These are phyloP conservation scores for Lentinula edodes DNA, from an alignment of 768 basidiomycete species.

Conservation along the genomic window DNA sequence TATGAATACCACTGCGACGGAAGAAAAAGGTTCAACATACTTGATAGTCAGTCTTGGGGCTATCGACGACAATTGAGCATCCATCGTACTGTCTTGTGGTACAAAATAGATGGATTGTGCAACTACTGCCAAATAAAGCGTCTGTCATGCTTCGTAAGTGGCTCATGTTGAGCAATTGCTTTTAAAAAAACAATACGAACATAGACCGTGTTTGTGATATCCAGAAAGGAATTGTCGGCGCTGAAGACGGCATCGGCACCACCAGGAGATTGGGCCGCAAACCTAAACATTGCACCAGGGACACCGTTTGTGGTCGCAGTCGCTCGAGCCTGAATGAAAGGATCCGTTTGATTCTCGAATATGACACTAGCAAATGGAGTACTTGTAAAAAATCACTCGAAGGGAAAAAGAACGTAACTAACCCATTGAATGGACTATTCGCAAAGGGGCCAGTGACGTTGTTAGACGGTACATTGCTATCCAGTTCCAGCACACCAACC, in stretches of 20 bases:
- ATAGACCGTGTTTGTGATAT: conserved; percentile 45
- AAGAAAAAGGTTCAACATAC: conserved; percentile 25
- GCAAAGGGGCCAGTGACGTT: conserved; percentile 46
- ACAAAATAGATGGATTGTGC: conserved; percentile 61
- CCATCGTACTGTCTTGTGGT: conserved; percentile 26
- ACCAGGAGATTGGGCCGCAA: conserved; percentile 34
- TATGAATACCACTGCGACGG: neutral
- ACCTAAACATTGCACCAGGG: conserved; percentile 54
- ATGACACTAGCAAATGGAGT: conserved; percentile 10
- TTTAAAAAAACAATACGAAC: conserved; percentile 27
- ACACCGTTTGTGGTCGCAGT: conserved; percentile 44
- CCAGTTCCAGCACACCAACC: conserved; percentile 25
- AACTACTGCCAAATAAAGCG: conserved; percentile 49
- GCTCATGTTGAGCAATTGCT: neutral
- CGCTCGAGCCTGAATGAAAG: conserved; percentile 49
- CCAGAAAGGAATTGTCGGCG: conserved; percentile 43
- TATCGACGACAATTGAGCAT: conserved; percentile 33
- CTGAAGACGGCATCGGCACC: conserved; percentile 45
- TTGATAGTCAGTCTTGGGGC: conserved; percentile 51
- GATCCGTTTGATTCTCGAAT: conserved; percentile 26
- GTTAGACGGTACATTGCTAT: conserved; percentile 30
- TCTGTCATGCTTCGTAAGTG: conserved; percentile 27
- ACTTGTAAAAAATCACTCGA: neutral
- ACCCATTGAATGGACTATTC: conserved; percentile 60
- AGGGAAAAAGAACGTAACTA: conserved; percentile 8